phyloP scores from a whole-genome alignment of 768 basidiomycete genomes.

The Postia placenta region DNA sequence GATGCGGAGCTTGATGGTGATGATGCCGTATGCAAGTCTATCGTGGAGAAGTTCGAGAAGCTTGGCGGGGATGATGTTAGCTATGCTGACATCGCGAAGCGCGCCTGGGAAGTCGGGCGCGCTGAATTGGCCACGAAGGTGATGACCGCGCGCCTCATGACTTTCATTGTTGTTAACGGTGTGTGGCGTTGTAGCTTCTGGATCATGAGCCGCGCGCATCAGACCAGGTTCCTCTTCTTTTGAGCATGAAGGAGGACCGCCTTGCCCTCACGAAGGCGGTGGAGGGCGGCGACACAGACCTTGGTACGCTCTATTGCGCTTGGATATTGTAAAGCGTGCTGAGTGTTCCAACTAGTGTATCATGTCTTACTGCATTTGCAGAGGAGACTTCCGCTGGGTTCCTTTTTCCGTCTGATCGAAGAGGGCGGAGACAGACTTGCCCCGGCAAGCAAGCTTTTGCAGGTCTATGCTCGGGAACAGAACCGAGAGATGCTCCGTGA shows the following conservation, averaged over 20 bases:
- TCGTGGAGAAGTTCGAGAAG: slow-evolving; percentile 86
- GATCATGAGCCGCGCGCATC: slow-evolving; percentile 85
- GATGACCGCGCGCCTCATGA: background rate
- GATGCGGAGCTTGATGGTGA: slow-evolving; percentile 61
- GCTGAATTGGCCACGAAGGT: slow-evolving; percentile 82
- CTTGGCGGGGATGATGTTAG: slow-evolving; percentile 76
- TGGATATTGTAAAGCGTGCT: background rate
- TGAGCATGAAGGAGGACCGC: slow-evolving; percentile 92
- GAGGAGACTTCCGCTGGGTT: slow-evolving; percentile 75
- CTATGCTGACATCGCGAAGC: slow-evolving; percentile 91
- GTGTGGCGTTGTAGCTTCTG: slow-evolving; percentile 50
- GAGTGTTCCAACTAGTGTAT: slow-evolving; percentile 66
- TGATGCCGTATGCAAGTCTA: slow-evolving; percentile 70
- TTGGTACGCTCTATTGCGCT: slow-evolving; percentile 46
- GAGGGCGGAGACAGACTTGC: slow-evolving; percentile 74
- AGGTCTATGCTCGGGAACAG: slow-evolving; percentile 88
- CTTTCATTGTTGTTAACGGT: background rate
- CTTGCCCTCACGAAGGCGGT: slow-evolving; percentile 85
- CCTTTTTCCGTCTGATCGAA: slow-evolving; percentile 92
- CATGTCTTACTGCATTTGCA: slow-evolving; percentile 88
- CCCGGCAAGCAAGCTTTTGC: slow-evolving; percentile 72
- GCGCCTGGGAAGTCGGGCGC: slow-evolving; percentile 88
- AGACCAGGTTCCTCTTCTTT: slow-evolving; percentile 88
- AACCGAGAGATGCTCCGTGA: slow-evolving; percentile 89
- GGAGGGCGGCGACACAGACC: slow-evolving; percentile 91